Conservation (phyloP, 257 asterid species). For the Rehmannia glutinosa region DNA sequence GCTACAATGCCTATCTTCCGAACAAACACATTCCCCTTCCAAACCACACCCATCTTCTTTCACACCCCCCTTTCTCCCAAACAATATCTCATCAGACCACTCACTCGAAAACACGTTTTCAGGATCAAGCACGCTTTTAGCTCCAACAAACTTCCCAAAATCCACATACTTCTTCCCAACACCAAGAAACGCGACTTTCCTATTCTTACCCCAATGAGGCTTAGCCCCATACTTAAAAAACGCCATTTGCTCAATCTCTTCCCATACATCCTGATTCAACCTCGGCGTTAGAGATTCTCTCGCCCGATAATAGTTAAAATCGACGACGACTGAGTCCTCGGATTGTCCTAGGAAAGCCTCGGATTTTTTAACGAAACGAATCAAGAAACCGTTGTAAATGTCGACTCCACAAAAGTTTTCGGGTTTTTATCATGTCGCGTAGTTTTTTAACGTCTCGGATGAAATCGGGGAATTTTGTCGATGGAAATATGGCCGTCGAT, state of each 20-base stretch:
- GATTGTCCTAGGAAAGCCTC: slow-evolving; percentile 57
- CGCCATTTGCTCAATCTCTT: slow-evolving; percentile 87
- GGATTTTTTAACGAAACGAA: slow-evolving; percentile 58
- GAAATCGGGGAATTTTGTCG: slow-evolving; percentile 35
- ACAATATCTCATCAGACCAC: slow-evolving; percentile 48
- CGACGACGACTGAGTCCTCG: slow-evolving; percentile 59
- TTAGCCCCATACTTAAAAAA: slow-evolving; percentile 55
- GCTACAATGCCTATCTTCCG: slow-evolving; percentile 73
- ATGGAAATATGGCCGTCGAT: slow-evolving; percentile 54
- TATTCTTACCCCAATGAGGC: slow-evolving; percentile 91
- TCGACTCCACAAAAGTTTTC: slow-evolving; percentile 71
- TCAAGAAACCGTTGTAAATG: slow-evolving; percentile 66
- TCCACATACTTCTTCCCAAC: slow-evolving; percentile 44
- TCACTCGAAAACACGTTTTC: slow-evolving; percentile 46
- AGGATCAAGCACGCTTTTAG: slow-evolving; percentile 50
- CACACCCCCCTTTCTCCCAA: slow-evolving; percentile 21
- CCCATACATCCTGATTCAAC: slow-evolving; percentile 62
- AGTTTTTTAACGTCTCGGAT: slow-evolving; percentile 49
- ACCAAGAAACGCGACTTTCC: slow-evolving; percentile 48
- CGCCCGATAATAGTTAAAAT: slow-evolving; percentile 66
- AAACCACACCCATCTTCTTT: slow-evolving; percentile 68
- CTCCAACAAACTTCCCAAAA: slow-evolving; percentile 42
- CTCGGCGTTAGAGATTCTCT: slow-evolving; percentile 56
- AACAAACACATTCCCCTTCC: slow-evolving; percentile 72
- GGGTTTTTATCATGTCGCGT: slow-evolving; percentile 40